Base-by-base conservation (phyloP, 2,329 filamentous ascomycete genomes). In the Colletotrichum cuscutae region DNA sequence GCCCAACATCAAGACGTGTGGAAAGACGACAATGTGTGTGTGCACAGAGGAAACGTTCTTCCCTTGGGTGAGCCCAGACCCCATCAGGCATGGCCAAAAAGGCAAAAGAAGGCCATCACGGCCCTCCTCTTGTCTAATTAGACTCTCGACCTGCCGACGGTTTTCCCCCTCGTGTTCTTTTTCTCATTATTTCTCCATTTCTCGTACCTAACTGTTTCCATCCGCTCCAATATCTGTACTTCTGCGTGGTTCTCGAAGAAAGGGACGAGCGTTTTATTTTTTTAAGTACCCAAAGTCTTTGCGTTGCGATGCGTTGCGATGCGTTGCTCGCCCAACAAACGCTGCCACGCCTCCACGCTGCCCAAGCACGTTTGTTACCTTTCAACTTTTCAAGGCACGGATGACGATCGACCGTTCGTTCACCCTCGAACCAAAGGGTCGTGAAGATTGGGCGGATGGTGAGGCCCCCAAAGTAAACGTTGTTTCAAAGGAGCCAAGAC, bases 21-120 rank as follows among this genome's bases (percentile, higher is more conserved):
- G 32, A 57, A 35, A 30, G 53, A 28, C 24, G 5, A 35, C 54
- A 24, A 56, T 42, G 37, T 42, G 37, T 19, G 37, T 42, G 24
- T 35, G 65, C 52, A 59, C 61, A 46, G 35, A 65, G 11, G 42
- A 24, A 60, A 54, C 37, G 37, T 42, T 11, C n/a, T n/a, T 54
- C 58, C 63, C 32, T 56, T 60, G 30, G 65, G 37, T 42, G 37
- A 42, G 37, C n/a, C 35, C 26, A 49, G 49, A 30, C 68, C 57
- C 67, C 19, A 46, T 42, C 4, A 64, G 60, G 60, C 58, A 65
- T 64, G 46, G 60, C 35, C 59, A 13, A 8, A 46, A 68, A 58
- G 35, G n/a, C n/a, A 63, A 63, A 64, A 54, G 46, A 70, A 65
- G 35, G 60, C 60, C 70, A 65, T 60, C 70, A 65, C 66, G 60